Conservation (phyloP, 78 protist genomes). For the Dictyostelium citrinum region DNA sequence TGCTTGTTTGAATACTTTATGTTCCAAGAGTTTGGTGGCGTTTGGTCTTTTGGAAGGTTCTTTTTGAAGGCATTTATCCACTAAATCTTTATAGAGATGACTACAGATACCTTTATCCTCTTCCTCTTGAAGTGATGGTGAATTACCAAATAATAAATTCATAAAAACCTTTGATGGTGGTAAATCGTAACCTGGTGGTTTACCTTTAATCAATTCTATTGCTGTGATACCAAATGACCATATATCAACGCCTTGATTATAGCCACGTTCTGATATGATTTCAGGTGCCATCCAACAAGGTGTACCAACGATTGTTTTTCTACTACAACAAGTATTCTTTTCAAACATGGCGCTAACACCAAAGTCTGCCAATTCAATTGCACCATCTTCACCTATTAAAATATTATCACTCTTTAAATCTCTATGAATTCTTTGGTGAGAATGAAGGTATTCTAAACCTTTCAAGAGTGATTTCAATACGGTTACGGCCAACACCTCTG, state of each 20-base stretch:
- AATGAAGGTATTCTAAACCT: conserved; percentile 78
- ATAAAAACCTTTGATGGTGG: conserved; percentile 64
- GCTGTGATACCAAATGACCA: conserved; percentile 79
- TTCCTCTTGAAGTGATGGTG: conserved; percentile 38
- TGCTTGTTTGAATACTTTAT: conserved; percentile 39
- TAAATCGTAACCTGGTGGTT: conserved; percentile 62
- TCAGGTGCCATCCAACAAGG: conserved; percentile 94
- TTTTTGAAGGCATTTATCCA: conserved; percentile 52
- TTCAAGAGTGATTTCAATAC: conserved; percentile 22
- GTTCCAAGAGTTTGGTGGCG: conserved; percentile 43
- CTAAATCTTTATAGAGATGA: conserved; percentile 43
- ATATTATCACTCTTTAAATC: conserved; percentile 90
- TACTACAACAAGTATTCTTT: not conserved
- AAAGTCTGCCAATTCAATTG: conserved; percentile 87
- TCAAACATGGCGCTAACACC: conserved; percentile 78
- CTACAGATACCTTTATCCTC: conserved; percentile 15
- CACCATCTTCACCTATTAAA: conserved; percentile 66
- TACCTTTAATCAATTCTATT: conserved; percentile 46
- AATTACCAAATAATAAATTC: conserved; percentile 31
- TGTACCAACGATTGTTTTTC: conserved; percentile 87
- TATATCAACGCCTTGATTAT: conserved; percentile 47
- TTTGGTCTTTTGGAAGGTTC: conserved; percentile 32
- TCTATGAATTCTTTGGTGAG: conserved; percentile 80
- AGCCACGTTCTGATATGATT: conserved; percentile 61
- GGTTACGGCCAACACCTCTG: conserved; percentile 19